phyloP scores from a whole-genome alignment of 202 grass and related monocot genomes.

The Panicum hallii region DNA sequence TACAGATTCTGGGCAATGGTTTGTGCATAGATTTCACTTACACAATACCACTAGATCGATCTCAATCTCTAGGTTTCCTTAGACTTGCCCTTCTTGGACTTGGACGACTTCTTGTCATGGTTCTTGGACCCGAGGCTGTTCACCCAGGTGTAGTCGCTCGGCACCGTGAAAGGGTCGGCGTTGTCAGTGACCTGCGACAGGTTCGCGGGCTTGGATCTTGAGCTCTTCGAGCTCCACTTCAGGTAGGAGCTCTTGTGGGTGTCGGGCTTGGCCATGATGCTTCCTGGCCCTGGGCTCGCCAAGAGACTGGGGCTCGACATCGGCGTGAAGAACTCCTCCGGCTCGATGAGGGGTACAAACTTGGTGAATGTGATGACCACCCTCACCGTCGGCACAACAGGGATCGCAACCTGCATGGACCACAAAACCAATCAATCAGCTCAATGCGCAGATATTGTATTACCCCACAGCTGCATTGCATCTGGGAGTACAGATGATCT shows the following conservation, averaged over 20 bases:
- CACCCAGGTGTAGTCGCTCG: conserved; percentile 86
- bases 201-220: conserved; percentile 73
- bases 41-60: background rate
- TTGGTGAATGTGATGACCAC: conserved; percentile 93
- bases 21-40: conserved; percentile 28
- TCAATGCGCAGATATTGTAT: background rate
- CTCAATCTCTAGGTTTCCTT: conserved; percentile 34
- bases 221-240: conserved; percentile 70
- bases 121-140: conserved; percentile 61
- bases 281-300: conserved; percentile 58
- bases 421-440: background rate
- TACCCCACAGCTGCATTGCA: background rate
- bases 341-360: conserved; percentile 74
- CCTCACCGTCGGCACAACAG: conserved; percentile 89
- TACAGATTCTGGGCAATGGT: conserved; percentile 52
- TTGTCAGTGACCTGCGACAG: conserved; percentile 78
- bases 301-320: conserved; percentile 94
- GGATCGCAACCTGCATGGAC: conserved; percentile 80
- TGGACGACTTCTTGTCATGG: conserved; percentile 71
- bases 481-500: background rate
- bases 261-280: conserved; percentile 53
- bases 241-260: conserved; percentile 83
- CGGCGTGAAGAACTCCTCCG: conserved; percentile 96
- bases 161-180: conserved; percentile 75
- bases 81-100: conserved; percentile 67